Base-by-base conservation (phyloP, 78 protist genomes). In the Salpingoeca rosetta region DNA sequence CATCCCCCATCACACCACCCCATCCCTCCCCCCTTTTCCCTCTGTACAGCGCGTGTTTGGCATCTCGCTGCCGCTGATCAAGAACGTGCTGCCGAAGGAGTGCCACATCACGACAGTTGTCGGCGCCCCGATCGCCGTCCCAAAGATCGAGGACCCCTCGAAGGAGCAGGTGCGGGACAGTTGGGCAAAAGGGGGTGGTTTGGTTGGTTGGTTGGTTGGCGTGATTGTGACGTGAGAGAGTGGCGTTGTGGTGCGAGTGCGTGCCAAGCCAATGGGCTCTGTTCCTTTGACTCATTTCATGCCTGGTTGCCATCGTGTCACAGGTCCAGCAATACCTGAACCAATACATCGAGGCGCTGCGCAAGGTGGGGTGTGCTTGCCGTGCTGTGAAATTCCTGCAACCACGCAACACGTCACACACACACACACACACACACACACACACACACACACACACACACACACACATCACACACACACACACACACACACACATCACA, bases 11-110 rank as follows among this genome's bases (percentile, higher is more conserved):
- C n/a, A n/a, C n/a, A n/a, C n/a, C n/a, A n/a, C n/a, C n/a, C n/a
- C n/a, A n/a, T n/a, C n/a, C n/a, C n/a, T n/a, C n/a, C n/a, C n/a
- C n/a, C n/a, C n/a, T n/a, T n/a, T n/a, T n/a, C n/a, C n/a, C n/a
- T n/a, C n/a, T n/a, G n/a, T n/a, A 28, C 76, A 86, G 37, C 3
- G 42, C 17, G 38, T 86, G 39, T 3, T 57, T 1, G 85, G 89
- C 24, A 74, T 88, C 43, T 85, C 90, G 2, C 65, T 88, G 24
- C 90, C 90, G 25, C 84, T 88, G 65, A 73, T 88, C 76, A 42
- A 25, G 12, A 85, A 85, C 39, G 25, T 83, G 31, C 3, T 82
- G 7, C 90, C 90, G 22, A 80, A 72, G 2, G 57, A 83, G 31
- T 3, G 65, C 40, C n/a, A 31, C 25, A 76, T 88, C 51, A 82